A percentile compares a stretch with the other conserved stretches of the same genome.
Evolutionary conservation across 495 filamentous ascomycete genomes (phyloP).

Genomic region (Aspergillus campestris): DNA sequence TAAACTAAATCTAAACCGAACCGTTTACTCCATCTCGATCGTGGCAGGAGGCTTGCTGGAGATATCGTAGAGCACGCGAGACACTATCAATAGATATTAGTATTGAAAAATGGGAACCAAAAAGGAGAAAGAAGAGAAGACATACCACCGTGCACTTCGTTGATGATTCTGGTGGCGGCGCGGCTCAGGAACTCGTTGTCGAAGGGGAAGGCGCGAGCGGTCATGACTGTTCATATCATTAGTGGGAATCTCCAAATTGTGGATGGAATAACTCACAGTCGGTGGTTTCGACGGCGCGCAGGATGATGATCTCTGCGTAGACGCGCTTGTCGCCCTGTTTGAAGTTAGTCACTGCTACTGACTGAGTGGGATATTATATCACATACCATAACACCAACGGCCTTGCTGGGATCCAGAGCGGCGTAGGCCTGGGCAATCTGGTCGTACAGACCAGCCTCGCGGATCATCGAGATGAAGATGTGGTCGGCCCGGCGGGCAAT

Average conservation of each 20-base stretch:
- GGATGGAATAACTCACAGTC: slow-evolving; percentile 38
- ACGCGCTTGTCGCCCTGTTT: slow-evolving; percentile 62
- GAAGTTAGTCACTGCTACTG: not conserved
- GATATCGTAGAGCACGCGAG: slow-evolving; percentile 55
- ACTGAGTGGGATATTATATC: too few species aligned
- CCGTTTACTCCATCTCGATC: slow-evolving; percentile 61
- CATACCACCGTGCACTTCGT: slow-evolving; percentile 63
- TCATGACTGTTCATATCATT: slow-evolving; percentile 47
- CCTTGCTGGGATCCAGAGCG: slow-evolving; percentile 59
- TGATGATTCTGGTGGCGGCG: slow-evolving; percentile 67
- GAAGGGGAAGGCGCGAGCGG: slow-evolving; percentile 62
- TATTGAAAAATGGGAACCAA: not conserved
- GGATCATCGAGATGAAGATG: slow-evolving; percentile 79
- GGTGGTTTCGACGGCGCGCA: slow-evolving; percentile 67
- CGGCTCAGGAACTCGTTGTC: slow-evolving; percentile 57
- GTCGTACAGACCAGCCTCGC: slow-evolving; percentile 73
- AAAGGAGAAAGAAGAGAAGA: slow-evolving; percentile 22
- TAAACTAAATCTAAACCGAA: not conserved
- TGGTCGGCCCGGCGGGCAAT: slow-evolving; percentile 80
- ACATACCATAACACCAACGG: slow-evolving; percentile 60
- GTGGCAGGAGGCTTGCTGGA: slow-evolving; percentile 78
- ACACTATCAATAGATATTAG: slow-evolving; percentile 12
- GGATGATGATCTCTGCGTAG: slow-evolving; percentile 45
- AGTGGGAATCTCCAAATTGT: too few species aligned
- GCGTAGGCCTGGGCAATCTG: slow-evolving; percentile 80